Evolutionary conservation across 352 stramenopile species (phyloP).

Genomic region (Phytophthora pisi): DNA sequence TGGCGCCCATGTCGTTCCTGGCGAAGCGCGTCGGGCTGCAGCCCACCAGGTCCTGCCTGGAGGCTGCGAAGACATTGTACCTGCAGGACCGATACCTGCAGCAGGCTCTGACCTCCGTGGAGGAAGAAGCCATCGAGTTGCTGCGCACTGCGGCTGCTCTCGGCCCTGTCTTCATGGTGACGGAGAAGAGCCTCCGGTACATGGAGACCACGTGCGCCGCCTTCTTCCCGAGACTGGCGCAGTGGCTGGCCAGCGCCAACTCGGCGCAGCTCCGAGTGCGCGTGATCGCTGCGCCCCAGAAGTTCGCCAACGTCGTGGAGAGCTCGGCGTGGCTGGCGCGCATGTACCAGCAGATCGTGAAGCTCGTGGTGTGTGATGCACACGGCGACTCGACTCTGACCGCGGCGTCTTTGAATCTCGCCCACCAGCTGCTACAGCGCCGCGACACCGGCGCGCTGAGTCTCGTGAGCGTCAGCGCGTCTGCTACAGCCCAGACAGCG

Average conservation of each 20-base stretch:
- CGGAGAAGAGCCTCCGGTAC: slow-evolving; percentile 50
- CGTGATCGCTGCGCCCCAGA: slow-evolving; percentile 47
- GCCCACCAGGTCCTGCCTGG: slow-evolving; percentile 37
- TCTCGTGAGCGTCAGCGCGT: slow-evolving; percentile 51
- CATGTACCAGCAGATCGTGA: slow-evolving; percentile 52
- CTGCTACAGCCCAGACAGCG: slow-evolving; percentile 28
- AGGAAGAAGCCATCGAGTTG: slow-evolving; percentile 60
- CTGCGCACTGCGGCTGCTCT: slow-evolving; percentile 40
- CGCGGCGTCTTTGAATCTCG: not conserved
- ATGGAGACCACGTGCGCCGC: slow-evolving; percentile 48
- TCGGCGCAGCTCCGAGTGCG: slow-evolving; percentile 35
- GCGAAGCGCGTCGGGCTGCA: slow-evolving; percentile 47
- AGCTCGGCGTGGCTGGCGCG: slow-evolving; percentile 46
- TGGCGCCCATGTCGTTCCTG: slow-evolving; percentile 54
- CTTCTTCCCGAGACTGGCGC: slow-evolving; percentile 63
- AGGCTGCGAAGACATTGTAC: slow-evolving; percentile 34
- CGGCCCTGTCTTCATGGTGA: slow-evolving; percentile 61
- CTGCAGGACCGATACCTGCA: slow-evolving; percentile 54
- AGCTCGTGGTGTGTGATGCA: slow-evolving; percentile 28
- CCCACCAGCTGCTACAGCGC: slow-evolving; percentile 29
- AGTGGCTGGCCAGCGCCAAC: slow-evolving; percentile 39
- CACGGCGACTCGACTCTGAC: slow-evolving; percentile 15
- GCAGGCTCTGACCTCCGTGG: slow-evolving; percentile 53
- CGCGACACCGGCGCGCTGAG: slow-evolving; percentile 43
- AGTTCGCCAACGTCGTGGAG: slow-evolving; percentile 46